phyloP scores from a whole-genome alignment of 108 stramenopile genomes.

The Nitzschia palea region DNA sequence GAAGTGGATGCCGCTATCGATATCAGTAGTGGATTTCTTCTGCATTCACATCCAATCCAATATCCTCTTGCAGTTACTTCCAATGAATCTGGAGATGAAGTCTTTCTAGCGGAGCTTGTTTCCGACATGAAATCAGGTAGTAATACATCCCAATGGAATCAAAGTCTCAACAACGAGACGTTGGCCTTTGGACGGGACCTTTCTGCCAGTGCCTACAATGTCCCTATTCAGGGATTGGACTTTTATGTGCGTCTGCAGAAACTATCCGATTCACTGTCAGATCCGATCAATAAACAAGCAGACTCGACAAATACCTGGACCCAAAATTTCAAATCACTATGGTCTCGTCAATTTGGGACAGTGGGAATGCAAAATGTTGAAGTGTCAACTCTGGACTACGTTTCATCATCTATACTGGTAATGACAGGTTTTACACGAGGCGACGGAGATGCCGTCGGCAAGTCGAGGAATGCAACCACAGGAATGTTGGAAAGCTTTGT shows the following conservation, averaged over 20 bases:
- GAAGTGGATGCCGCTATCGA: not conserved
- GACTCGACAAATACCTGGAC: not conserved
- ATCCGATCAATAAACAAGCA: not conserved
- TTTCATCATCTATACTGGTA: not conserved
- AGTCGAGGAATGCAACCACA: slow-evolving; percentile 9
- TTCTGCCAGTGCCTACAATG: slow-evolving; percentile 1
- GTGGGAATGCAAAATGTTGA: not conserved
- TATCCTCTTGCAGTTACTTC: slow-evolving; percentile 19
- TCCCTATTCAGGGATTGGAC: not conserved
- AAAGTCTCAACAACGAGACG: not conserved
- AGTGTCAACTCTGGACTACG: slow-evolving; percentile 7
- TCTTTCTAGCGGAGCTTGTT: not conserved
- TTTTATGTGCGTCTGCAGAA: slow-evolving; percentile 3
- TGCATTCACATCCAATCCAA: slow-evolving; percentile 13
- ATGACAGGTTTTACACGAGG: slow-evolving; percentile 10
- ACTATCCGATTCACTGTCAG: not conserved
- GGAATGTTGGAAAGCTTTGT: slow-evolving; percentile 50
- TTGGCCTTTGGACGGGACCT: not conserved
- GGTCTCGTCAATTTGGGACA: slow-evolving; percentile 13
- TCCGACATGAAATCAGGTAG: not conserved
- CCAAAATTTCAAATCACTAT: not conserved
- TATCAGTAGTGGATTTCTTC: slow-evolving; percentile 5
- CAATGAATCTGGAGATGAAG: not conserved
- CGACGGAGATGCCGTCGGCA: slow-evolving; percentile 6
- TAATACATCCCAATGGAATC: not conserved